Evolutionary conservation across 768 basidiomycete species (phyloP).

Genomic region (Termitomyces bulborhizus): DNA sequence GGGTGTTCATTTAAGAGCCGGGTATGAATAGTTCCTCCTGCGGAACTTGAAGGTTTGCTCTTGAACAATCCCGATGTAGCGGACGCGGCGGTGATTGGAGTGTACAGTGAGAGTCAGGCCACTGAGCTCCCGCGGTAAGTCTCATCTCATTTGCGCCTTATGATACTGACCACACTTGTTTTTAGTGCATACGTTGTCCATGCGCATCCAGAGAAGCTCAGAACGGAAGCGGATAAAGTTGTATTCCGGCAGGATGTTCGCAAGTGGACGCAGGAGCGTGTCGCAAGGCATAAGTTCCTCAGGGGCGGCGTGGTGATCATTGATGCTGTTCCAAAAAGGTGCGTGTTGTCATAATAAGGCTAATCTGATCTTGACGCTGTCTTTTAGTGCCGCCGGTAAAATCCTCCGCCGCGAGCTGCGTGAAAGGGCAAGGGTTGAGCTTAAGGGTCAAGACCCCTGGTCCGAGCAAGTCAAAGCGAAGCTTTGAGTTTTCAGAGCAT

Average conservation of each 20-base stretch:
- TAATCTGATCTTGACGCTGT: too few species aligned
- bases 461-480: conserved; percentile 25
- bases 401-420: conserved; percentile 77
- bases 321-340: conserved; percentile 67
- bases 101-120: conserved; percentile 58
- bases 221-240: conserved; percentile 28
- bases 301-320: conserved; percentile 72
- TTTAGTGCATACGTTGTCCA: conserved; percentile 60
- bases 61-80: conserved; percentile 70
- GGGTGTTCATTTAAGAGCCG: background rate
- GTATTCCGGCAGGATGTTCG: conserved; percentile 47
- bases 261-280: conserved; percentile 62
- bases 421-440: conserved; percentile 57
- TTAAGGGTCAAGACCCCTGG: conserved; percentile 30
- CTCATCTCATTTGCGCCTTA: background rate
- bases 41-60: conserved; percentile 76
- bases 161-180: background rate
- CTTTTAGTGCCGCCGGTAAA: conserved; percentile 72
- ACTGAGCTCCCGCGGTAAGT: conserved; percentile 76
- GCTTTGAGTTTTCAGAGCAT: conserved; percentile 16
- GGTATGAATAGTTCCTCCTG: conserved; percentile 63
- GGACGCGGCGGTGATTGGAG: conserved; percentile 78
- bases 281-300: conserved; percentile 70
- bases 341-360: too few species aligned
- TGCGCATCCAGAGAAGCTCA: conserved; percentile 28